Percentiles rank a stretch among this genome's conserved stretches.
phyloP scores from a whole-genome alignment of 257 asterid genomes.

The Henckelia pumila region DNA sequence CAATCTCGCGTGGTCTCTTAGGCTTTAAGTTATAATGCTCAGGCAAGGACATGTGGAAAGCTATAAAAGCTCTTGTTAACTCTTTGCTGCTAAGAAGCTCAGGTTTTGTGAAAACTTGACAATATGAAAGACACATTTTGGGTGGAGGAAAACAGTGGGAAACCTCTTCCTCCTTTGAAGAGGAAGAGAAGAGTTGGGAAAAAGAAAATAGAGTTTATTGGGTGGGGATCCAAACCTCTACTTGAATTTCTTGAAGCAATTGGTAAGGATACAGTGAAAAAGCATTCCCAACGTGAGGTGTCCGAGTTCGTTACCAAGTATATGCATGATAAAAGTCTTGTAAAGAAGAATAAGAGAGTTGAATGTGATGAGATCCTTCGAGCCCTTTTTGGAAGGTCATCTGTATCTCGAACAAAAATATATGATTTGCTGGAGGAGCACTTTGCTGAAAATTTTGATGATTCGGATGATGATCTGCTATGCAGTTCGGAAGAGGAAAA shows the following conservation, averaged over 20 bases:
- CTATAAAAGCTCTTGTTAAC: conserved; percentile 20
- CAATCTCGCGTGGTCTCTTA: conserved; percentile 9
- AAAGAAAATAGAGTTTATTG: conserved; percentile 54
- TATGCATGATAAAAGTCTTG: conserved; percentile 49
- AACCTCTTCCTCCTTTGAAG: conserved; percentile 35
- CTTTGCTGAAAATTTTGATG: conserved; percentile 66
- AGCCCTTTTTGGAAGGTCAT: conserved; percentile 67
- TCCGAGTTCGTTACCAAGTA: conserved; percentile 49
- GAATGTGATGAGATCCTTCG: conserved; percentile 63
- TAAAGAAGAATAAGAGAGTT: conserved; percentile 68
- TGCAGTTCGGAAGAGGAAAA: conserved; percentile 61
- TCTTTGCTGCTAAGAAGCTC: conserved; percentile 19
- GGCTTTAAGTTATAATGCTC: background rate
- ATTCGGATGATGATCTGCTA: conserved; percentile 56
- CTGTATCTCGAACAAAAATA: conserved; percentile 49
- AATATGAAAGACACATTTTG: conserved; percentile 58
- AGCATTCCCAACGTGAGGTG: conserved; percentile 59
- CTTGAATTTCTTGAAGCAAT: conserved; percentile 76
- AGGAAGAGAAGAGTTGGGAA: conserved; percentile 57
- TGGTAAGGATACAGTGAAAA: conserved; percentile 56
- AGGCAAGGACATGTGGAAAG: conserved; percentile 4
- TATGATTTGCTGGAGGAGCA: conserved; percentile 71
- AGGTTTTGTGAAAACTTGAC: conserved; percentile 13
- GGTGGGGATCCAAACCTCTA: conserved; percentile 83
- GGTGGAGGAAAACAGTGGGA: conserved; percentile 55